Conservation (phyloP, 2,329 filamentous ascomycete species). For the Amphichorda felina region DNA sequence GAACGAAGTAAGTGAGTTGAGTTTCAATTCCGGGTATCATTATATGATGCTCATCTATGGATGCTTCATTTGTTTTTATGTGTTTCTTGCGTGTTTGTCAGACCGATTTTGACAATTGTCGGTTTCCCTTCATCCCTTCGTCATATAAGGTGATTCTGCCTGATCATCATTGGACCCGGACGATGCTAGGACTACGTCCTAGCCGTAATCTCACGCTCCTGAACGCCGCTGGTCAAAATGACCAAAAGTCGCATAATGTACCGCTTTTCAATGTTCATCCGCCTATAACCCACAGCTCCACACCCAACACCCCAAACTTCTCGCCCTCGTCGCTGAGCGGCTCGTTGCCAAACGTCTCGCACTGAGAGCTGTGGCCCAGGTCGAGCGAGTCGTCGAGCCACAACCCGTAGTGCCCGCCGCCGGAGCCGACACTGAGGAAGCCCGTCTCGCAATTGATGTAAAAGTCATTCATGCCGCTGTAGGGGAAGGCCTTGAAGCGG, state of each 20-base stretch:
- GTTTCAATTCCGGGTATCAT: constrained; percentile 14
- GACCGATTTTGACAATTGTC: background rate
- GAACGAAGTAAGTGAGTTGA: too few species aligned
- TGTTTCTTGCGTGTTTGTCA: background rate
- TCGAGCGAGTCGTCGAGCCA: constrained; percentile 86
- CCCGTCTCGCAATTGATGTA: constrained; percentile 84
- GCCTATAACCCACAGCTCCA: constrained; percentile 90
- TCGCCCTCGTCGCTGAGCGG: constrained; percentile 82
- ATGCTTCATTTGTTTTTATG: background rate
- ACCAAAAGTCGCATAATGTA: too few species aligned
- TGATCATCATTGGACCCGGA: too few species aligned
- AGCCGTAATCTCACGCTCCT: too few species aligned
- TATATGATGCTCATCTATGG: constrained; percentile 1
- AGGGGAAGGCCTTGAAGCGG: constrained; percentile 94
- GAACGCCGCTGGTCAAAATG: too few species aligned
- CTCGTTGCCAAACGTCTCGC: constrained; percentile 91
- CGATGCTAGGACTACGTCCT: too few species aligned
- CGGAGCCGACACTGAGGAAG: constrained; percentile 79
- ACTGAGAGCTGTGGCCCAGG: constrained; percentile 69
- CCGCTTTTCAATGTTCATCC: constrained; percentile 16
- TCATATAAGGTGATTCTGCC: too few species aligned
- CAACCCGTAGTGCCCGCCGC: constrained; percentile 80
- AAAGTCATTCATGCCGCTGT: constrained; percentile 92
- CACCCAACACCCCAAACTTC: constrained; percentile 82
- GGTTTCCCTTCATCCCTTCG: too few species aligned